These are phyloP conservation scores for Juncus inflexus DNA, from an alignment of 176 grass and related monocot species.

Conservation along the genomic window DNA sequence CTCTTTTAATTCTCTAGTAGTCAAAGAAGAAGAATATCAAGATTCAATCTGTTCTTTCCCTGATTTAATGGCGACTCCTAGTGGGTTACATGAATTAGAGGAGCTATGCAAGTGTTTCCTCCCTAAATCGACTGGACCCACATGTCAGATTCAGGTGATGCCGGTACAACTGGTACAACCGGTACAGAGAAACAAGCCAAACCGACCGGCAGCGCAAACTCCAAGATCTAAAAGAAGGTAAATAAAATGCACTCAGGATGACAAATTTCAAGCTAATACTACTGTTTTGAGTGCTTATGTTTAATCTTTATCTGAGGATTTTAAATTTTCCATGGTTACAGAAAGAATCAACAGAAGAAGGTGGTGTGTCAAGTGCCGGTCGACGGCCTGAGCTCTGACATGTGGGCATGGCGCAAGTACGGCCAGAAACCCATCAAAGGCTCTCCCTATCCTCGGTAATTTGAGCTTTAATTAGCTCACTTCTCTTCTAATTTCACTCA, in stretches of 20 bases:
- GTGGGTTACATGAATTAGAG: constrained; percentile 27
- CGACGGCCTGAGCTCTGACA: constrained; percentile 44
- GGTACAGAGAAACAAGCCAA: neutral
- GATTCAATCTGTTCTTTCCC: constrained; percentile 16
- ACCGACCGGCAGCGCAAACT: constrained; percentile 7
- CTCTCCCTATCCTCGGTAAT: constrained; percentile 63
- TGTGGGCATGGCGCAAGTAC: constrained; percentile 94
- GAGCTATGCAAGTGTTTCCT: constrained; percentile 46
- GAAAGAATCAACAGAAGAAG: constrained; percentile 61
- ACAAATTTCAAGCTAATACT: neutral
- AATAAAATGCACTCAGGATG: neutral
- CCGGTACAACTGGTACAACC: constrained; percentile 15
- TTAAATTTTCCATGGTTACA: constrained; percentile 16
- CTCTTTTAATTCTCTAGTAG: neutral
- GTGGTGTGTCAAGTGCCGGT: constrained; percentile 45
- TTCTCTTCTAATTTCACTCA: neutral
- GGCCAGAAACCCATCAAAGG: constrained; percentile 98
- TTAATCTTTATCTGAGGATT: neutral
- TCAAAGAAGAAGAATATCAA: neutral
- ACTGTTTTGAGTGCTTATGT: neutral
- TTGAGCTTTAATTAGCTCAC: constrained; percentile 1
- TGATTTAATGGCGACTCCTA: constrained; percentile 7
- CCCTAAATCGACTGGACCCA: neutral
- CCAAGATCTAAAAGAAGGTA: constrained; percentile 67
- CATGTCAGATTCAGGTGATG: neutral